phyloP scores from a whole-genome alignment of 2,329 filamentous ascomycete genomes.

The Thielaviopsis ethacetica region DNA sequence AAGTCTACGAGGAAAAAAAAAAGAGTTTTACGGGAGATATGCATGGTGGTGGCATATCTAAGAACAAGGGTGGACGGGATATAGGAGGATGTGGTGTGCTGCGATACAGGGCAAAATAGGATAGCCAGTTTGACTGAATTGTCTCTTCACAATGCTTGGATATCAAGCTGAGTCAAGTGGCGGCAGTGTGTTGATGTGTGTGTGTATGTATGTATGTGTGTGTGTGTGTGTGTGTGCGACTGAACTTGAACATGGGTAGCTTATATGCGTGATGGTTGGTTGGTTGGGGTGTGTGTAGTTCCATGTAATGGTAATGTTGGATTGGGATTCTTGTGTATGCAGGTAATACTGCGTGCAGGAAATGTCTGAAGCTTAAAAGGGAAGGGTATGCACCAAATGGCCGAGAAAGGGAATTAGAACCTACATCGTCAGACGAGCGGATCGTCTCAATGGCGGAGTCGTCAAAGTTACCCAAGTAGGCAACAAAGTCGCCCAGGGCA shows the following conservation, averaged over 20 bases:
- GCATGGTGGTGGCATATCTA: neutral
- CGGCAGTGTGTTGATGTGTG: neutral
- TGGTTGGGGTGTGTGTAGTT: neutral
- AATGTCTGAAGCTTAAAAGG: neutral
- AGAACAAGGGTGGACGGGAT: no score
- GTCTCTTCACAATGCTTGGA: neutral
- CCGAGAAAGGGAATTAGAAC: conserved; percentile 35
- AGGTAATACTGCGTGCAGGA: neutral
- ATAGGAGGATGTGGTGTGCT: no score
- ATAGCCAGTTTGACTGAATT: neutral
- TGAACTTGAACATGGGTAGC: neutral
- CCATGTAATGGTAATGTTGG: neutral
- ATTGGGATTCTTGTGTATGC: neutral
- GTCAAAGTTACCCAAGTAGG: conserved; percentile 27
- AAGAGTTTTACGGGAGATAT: neutral
- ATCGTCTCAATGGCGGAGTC: conserved; percentile 24
- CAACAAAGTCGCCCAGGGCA: conserved; percentile 21
- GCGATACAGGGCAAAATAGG: neutral
- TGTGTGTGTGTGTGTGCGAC: no score
- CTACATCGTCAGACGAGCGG: conserved; percentile 23
- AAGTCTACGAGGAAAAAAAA: no score
- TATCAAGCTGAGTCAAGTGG: neutral
- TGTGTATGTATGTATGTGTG: no score
- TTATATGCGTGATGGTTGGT: neutral
- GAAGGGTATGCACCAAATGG: neutral